A percentile compares a stretch with the other conserved stretches of the same genome.
Evolutionary conservation across 441 rosid species (phyloP).

Genomic region (Monsonia emarginata): DNA sequence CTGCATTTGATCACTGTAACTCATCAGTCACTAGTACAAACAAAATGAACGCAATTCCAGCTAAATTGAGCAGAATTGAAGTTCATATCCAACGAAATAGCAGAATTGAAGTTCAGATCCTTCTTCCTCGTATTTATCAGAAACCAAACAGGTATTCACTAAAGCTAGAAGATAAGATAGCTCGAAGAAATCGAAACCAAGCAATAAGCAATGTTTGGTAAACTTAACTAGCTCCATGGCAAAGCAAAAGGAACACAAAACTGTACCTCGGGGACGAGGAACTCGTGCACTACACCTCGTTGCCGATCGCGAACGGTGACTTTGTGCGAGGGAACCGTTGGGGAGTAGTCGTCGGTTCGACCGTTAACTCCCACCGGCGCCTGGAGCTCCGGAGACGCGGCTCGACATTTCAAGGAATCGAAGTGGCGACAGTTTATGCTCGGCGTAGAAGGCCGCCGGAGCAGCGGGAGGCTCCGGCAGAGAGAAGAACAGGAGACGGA

Average conservation of each 20-base stretch:
- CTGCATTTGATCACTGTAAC: conserved; percentile 34
- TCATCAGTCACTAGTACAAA: not conserved
- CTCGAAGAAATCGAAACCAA: not conserved
- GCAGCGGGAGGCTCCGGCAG: conserved; percentile 22
- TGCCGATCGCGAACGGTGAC: conserved; percentile 73
- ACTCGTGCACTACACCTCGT: conserved; percentile 65
- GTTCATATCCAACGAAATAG: no score
- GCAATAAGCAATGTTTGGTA: not conserved
- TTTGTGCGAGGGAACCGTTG: conserved; percentile 49
- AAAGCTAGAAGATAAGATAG: not conserved
- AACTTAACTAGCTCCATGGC: conserved; percentile 4
- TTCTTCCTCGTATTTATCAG: not conserved
- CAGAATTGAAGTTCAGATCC: not conserved
- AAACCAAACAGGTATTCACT: not conserved
- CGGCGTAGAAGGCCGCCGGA: conserved; percentile 12
- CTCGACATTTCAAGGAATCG: conserved; percentile 21
- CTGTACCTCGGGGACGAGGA: conserved; percentile 66
- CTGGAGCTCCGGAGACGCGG: conserved; percentile 39
- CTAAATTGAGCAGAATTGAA: not conserved
- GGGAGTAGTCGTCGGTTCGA: conserved; percentile 21
- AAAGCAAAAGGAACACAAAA: conserved; percentile 10
- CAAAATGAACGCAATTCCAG: not conserved
- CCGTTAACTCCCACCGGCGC: conserved; percentile 34
- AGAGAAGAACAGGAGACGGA: conserved; percentile 22
- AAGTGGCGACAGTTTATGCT: not conserved